Evolutionary conservation across 495 filamentous ascomycete genomes (phyloP).

Genomic region (Penicillium longicatenatum): DNA sequence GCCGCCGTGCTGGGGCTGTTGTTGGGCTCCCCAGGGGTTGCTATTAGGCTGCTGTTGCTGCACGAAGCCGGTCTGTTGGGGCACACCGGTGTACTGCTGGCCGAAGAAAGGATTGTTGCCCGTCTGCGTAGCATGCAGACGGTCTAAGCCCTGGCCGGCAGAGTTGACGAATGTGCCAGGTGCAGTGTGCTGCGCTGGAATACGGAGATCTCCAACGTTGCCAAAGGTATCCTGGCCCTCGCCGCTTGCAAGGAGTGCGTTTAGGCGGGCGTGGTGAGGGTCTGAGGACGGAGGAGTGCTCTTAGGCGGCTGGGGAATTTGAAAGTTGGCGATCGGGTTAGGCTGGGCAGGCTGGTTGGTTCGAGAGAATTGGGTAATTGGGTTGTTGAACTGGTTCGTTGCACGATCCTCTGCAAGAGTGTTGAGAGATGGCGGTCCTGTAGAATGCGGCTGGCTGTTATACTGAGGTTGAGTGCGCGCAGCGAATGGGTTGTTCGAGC

Average conservation of each 20-base stretch:
- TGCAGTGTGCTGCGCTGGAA: slow-evolving; percentile 95
- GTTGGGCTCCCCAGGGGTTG: slow-evolving; percentile 72
- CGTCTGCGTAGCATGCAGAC: slow-evolving; percentile 69
- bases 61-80: slow-evolving; percentile 48
- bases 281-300: slow-evolving; percentile 52
- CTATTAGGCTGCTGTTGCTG: slow-evolving; percentile 59
- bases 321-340: slow-evolving; percentile 57
- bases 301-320: slow-evolving; percentile 50
- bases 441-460: slow-evolving; percentile 61
- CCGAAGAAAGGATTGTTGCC: slow-evolving; percentile 92
- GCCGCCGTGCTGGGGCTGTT: slow-evolving; percentile 63
- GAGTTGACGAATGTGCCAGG: slow-evolving; percentile 97
- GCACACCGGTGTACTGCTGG: slow-evolving; percentile 72
- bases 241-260: slow-evolving; percentile 81
- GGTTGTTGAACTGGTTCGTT: slow-evolving; percentile 54
- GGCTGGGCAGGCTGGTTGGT: slow-evolving; percentile 15
- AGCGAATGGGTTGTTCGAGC: slow-evolving; percentile 97
- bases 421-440: slow-evolving; percentile 64
- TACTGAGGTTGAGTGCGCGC: slow-evolving; percentile 55
- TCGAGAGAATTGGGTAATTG: slow-evolving; percentile 34
- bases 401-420: slow-evolving; percentile 72
- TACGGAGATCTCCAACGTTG: slow-evolving; percentile 90
- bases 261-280: slow-evolving; percentile 83
- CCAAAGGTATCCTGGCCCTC: slow-evolving; percentile 97
- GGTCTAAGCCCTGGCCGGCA: slow-evolving; percentile 74